These are phyloP conservation scores for Chaetoceros tenuissimus DNA, from an alignment of 108 stramenopile genomes.

Conservation along the genomic window DNA sequence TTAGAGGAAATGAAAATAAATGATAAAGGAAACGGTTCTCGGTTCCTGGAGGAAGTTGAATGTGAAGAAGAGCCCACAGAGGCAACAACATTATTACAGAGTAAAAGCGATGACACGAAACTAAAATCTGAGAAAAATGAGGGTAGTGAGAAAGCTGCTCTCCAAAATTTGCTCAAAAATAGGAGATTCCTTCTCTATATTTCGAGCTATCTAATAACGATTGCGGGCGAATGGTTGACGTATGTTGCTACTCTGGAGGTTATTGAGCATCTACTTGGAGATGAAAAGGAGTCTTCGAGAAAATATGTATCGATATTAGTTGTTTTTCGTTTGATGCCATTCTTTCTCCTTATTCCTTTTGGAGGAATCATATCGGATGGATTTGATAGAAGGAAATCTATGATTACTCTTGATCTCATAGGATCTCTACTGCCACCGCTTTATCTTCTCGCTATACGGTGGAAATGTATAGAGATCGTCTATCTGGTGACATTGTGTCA, in stretches of 20 bases:
- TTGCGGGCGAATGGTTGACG: conserved; percentile 46
- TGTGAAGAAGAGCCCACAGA: no score
- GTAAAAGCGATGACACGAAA: background rate
- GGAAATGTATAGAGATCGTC: conserved; percentile 31
- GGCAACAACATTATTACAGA: background rate
- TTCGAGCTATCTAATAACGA: conserved; percentile 38
- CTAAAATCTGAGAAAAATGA: background rate
- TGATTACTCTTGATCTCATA: conserved; percentile 46
- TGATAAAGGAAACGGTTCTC: no score
- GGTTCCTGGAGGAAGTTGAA: no score
- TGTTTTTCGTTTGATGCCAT: conserved; percentile 49
- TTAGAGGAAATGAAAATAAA: no score
- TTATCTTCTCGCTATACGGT: conserved; percentile 35
- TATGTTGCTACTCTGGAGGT: conserved; percentile 25
- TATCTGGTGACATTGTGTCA: conserved; percentile 46
- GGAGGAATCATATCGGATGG: conserved; percentile 65
- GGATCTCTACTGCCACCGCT: conserved; percentile 30
- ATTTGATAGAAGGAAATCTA: conserved; percentile 42
- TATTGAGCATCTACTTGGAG: conserved; percentile 22
- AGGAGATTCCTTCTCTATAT: conserved; percentile 38
- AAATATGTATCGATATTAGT: conserved; percentile 50
- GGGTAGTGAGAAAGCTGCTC: background rate
- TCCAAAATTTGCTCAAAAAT: conserved; percentile 20
- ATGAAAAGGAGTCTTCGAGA: conserved; percentile 13
- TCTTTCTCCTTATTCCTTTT: conserved; percentile 36